Evolutionary conservation across 176 grass and related monocot genomes (phyloP).

Genomic region (Rhynchospora tenuis): DNA sequence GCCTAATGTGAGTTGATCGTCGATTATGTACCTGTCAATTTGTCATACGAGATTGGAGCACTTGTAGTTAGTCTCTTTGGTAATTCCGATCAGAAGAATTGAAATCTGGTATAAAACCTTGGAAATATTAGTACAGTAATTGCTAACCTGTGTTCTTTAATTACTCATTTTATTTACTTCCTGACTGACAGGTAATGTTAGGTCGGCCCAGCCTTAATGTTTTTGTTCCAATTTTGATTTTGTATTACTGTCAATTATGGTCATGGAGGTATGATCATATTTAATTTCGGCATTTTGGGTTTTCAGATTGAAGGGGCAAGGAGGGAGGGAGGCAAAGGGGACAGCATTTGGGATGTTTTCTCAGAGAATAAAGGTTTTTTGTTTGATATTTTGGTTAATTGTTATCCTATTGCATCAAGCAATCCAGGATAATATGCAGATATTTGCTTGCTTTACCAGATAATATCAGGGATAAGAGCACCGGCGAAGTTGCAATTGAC

Average conservation of each 20-base stretch:
- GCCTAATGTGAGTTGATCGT: neutral
- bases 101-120: neutral
- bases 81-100: neutral
- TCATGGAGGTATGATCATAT: neutral
- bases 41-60: neutral
- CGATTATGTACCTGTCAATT: neutral
- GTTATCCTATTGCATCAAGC: neutral
- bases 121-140: neutral
- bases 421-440: conserved; percentile 1
- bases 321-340: conserved; percentile 79
- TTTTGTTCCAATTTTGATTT: neutral
- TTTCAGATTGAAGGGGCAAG: conserved; percentile 87
- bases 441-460: conserved; percentile 42
- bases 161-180: neutral
- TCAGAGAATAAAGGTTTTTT: conserved; percentile 63
- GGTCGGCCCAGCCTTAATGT: neutral
- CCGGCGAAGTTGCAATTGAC: conserved; percentile 79
- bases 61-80: neutral
- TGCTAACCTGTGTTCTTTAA: neutral
- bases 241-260: conserved; percentile 4
- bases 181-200: neutral
- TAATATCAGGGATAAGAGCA: conserved; percentile 58
- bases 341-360: conserved; percentile 96
- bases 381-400: neutral
- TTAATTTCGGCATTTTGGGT: neutral